These are phyloP conservation scores for Phragmites australis DNA, from an alignment of 176 grass and related monocot species.

Conservation along the genomic window DNA sequence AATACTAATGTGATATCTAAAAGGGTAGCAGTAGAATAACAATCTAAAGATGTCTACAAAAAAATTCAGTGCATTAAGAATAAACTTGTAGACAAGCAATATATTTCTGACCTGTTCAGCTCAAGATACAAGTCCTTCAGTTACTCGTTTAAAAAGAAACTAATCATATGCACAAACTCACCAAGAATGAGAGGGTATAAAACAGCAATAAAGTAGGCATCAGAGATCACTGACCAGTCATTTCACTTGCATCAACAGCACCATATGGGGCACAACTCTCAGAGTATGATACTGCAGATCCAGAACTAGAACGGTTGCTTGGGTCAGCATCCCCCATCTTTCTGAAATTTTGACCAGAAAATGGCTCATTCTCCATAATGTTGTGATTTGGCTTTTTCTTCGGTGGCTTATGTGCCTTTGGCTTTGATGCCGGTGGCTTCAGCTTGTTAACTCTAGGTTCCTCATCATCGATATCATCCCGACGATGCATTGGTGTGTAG, in stretches of 20 bases:
- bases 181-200: conserved; percentile 3
- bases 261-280: conserved; percentile 78
- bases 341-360: conserved; percentile 79
- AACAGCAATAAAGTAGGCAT: conserved; percentile 22
- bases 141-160: conserved; percentile 14
- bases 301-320: conserved; percentile 73
- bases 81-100: conserved; percentile 7
- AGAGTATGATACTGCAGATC: conserved; percentile 78
- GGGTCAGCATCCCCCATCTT: conserved; percentile 59
- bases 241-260: conserved; percentile 61
- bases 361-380: conserved; percentile 56
- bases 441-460: conserved; percentile 61
- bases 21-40: conserved; percentile 20
- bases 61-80: conserved; percentile 10
- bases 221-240: conserved; percentile 57
- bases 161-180: conserved; percentile 8
- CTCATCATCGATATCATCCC: conserved; percentile 58
- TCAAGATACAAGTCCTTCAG: not conserved
- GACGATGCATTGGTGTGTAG: conserved; percentile 84
- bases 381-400: conserved; percentile 56
- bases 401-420: conserved; percentile 46
- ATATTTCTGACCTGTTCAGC: conserved; percentile 23
- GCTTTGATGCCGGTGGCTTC: conserved; percentile 49
- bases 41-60: not conserved
- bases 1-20: not conserved